These are phyloP conservation scores for Acacia concinna DNA, from an alignment of 331 rosid species.

Conservation along the genomic window DNA sequence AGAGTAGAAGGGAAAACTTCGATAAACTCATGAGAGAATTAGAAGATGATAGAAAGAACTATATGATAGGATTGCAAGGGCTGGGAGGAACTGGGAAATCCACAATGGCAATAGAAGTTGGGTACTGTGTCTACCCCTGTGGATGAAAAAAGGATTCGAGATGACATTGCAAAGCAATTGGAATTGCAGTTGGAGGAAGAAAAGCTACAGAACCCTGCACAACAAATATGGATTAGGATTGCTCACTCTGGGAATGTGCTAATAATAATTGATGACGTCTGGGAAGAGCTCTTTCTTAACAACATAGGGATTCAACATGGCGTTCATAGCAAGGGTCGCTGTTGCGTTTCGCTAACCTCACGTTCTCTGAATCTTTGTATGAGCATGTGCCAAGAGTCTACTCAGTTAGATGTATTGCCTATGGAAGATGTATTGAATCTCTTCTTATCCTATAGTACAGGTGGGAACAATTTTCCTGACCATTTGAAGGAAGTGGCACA, in stretches of 20 bases:
- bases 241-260: not conserved
- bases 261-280: not conserved
- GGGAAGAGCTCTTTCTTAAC: not conserved
- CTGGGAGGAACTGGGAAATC: not conserved
- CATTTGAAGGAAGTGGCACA: not conserved
- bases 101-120: not conserved
- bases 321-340: not conserved
- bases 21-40: not conserved
- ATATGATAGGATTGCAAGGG: not conserved
- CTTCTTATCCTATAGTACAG: not conserved
- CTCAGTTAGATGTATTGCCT: not conserved
- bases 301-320: not conserved
- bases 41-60: not conserved
- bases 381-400: not conserved
- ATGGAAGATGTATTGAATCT: not conserved
- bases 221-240: not conserved
- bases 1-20: not conserved
- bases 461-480: not conserved
- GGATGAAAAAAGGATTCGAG: not conserved
- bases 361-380: not conserved
- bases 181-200: not conserved
- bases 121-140: not conserved
- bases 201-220: too few relatives aligned
- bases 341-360: not conserved
- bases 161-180: not conserved